These are phyloP conservation scores for Alternaria sp. DNA, from an alignment of 2,329 filamentous ascomycete species.

Conservation along the genomic window DNA sequence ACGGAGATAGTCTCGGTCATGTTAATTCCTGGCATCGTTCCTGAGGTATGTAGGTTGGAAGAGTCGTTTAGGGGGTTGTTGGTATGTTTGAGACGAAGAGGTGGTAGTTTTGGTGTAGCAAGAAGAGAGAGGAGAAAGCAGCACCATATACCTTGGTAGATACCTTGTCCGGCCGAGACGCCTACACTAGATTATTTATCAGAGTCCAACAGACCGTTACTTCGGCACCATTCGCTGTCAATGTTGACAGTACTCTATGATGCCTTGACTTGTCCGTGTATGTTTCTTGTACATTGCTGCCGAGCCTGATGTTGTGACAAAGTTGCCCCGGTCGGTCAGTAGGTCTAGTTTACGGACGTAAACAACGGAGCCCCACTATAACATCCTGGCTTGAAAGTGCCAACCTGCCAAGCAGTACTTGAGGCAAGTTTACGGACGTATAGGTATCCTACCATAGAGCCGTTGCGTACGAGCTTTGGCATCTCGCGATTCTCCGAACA, in stretches of 20 bases:
- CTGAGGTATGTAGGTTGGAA: not conserved
- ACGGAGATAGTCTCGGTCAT: not conserved
- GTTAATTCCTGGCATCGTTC: not conserved
- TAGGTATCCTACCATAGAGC: not conserved
- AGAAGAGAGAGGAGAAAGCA: not conserved
- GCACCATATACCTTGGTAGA: not conserved
- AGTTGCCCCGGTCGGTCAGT: not conserved
- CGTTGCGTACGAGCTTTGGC: not conserved
- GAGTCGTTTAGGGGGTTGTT: not conserved
- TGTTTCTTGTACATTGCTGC: not conserved
- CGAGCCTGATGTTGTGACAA: not conserved
- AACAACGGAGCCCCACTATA: not conserved
- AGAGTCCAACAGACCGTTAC: not conserved
- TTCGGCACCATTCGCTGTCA: not conserved
- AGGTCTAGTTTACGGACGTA: not conserved
- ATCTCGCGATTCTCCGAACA: not conserved
- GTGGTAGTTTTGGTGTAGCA: not conserved
- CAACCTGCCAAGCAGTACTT: not conserved
- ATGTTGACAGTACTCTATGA: not conserved
- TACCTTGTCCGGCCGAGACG: not conserved
- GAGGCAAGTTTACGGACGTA: not conserved
- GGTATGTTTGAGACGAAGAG: not conserved
- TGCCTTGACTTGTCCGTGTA: not conserved
- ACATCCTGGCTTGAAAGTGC: not conserved
- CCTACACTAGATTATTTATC: rapidly evolving